Conservation (phyloP, 2,329 filamentous ascomycete genomes). For the Thyridium curvatum region DNA sequence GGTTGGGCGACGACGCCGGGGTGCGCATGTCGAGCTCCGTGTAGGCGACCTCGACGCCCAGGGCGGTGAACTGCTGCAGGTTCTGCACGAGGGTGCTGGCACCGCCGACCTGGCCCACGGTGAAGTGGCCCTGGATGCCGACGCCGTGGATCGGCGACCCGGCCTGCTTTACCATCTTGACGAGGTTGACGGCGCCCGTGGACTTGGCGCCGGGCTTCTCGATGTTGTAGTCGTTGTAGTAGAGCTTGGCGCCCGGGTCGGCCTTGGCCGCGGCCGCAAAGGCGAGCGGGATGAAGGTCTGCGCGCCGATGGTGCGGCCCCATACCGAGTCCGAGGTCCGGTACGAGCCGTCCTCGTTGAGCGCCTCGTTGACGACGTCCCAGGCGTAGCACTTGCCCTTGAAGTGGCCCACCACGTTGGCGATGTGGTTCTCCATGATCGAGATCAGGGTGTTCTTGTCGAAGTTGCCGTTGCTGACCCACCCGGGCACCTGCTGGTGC, state of each 20-base stretch:
- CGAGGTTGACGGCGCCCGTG: constrained; percentile 17
- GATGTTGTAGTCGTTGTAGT: constrained; percentile 47
- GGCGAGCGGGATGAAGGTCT: constrained; percentile 38
- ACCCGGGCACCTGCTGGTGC: constrained; percentile 38
- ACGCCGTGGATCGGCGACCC: constrained; percentile 40
- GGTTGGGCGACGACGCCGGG: constrained; percentile 1
- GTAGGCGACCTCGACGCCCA: constrained; percentile 37
- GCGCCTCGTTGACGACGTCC: constrained; percentile 45
- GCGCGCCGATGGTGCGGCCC: constrained; percentile 32
- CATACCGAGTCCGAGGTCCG: constrained; percentile 33
- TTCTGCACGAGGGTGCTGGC: constrained; percentile 25
- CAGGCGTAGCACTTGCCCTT: constrained; percentile 38
- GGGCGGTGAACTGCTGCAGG: constrained; percentile 28
- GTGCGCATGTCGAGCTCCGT: constrained; percentile 42
- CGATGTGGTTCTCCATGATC: constrained; percentile 43
- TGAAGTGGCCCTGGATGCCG: constrained; percentile 40
- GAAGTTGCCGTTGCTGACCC: constrained; percentile 38
- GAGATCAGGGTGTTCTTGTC: constrained; percentile 41
- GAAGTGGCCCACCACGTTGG: constrained; percentile 33
- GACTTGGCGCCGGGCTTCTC: constrained; percentile 25
- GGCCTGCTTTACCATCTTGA: constrained; percentile 17
- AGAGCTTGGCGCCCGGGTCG: constrained; percentile 35
- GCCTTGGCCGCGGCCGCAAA: constrained; percentile 35
- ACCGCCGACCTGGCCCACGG: constrained; percentile 28
- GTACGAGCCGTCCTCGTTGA: constrained; percentile 38